Base-by-base conservation (phyloP, 2,329 filamentous ascomycete genomes). In the Calonectria pteridis region DNA sequence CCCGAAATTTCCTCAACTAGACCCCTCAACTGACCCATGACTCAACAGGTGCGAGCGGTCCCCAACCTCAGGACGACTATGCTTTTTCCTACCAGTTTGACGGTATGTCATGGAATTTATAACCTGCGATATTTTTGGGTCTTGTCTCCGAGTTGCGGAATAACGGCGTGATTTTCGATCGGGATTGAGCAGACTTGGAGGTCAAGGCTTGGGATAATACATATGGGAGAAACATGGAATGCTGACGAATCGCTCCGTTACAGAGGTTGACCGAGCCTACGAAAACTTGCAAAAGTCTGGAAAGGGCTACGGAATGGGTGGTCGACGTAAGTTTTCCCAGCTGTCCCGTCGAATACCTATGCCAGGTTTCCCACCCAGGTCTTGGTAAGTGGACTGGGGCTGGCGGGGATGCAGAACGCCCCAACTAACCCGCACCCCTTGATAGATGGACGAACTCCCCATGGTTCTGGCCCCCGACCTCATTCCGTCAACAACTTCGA, bases 221-320 rank as follows among this genome's bases (percentile, higher is more conserved):
- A 35, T 26, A 28, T 66, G 7, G 4, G 43, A 49, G 33, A n/a
- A 33, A 23, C 55, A 37, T 35, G n/a, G 58, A 58, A 33, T 66
- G 74, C 83, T 84, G 73, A 85, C 78, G 68, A 67, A 71, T 43
- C 13, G 11, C 77, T 50, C 31, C 51, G 58, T 77, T 78, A 65
- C 82, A 98, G 97, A 99, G 91, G 95, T 99, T 81, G 97, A 98
- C 78, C 94, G 96, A 84, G 96, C 96, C 79, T 93, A 96, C 82
- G 97, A 98, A 83, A 98, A 98, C 85, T 91, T 99, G 74, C 91
- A 96, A 82, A 98, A 98, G 90, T 98, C 96, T 84, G 96, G 96
- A 82, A 98, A 98, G 89, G 93, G 96, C 87, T 97, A 96, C 86
- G 92, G 90, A 82, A 87, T 87, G 82, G 89, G 89, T 82, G 91